These are phyloP conservation scores for Poa pratensis DNA, from an alignment of 176 grass and related monocot species.

Conservation along the genomic window DNA sequence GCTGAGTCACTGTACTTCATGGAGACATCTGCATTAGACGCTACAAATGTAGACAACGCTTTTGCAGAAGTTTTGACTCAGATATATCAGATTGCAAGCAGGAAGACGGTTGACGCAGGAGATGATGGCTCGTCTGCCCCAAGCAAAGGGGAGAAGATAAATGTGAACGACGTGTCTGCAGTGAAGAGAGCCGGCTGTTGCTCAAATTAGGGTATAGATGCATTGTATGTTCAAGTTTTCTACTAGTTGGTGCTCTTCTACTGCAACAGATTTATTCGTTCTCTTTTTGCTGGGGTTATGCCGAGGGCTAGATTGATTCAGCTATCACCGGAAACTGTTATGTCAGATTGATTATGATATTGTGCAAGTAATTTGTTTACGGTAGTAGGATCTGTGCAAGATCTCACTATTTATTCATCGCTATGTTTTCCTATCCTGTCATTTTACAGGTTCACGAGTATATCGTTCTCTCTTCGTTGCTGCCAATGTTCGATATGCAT, in stretches of 20 bases:
- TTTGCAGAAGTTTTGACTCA: conserved; percentile 64
- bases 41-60: conserved; percentile 56
- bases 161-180: conserved; percentile 58
- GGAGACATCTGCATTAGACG: conserved; percentile 63
- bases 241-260: conserved; percentile 31
- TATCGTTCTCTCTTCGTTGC: background rate
- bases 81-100: conserved; percentile 57
- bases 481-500: background rate
- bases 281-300: conserved; percentile 13
- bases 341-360: conserved; percentile 33
- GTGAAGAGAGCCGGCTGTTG: conserved; percentile 59
- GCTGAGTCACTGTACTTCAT: conserved; percentile 61
- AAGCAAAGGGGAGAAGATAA: conserved; percentile 58
- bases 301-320: conserved; percentile 16
- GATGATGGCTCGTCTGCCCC: conserved; percentile 42
- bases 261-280: conserved; percentile 21
- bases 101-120: conserved; percentile 44
- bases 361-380: conserved; percentile 30
- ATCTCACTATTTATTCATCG: background rate
- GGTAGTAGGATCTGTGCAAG: background rate
- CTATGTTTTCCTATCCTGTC: background rate
- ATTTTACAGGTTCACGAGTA: background rate
- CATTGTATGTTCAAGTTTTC: conserved; percentile 24
- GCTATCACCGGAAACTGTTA: conserved; percentile 21
- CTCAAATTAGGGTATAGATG: conserved; percentile 51